These are phyloP conservation scores for Candida sojae DNA, from an alignment of 1,139 yeast genomes.

Conservation along the genomic window DNA sequence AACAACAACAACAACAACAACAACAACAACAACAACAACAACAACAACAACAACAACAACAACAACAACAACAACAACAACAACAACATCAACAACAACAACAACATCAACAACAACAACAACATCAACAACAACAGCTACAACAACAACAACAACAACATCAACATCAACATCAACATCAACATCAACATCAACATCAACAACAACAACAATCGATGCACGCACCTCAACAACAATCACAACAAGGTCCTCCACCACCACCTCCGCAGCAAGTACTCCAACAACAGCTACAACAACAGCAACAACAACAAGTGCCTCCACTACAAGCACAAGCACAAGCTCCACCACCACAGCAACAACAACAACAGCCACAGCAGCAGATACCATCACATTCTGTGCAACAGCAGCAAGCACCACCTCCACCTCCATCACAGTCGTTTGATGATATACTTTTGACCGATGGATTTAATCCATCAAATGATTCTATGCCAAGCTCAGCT, in stretches of 20 bases:
- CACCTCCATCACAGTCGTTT: conserved; percentile 11
- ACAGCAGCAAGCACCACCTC: conserved; percentile 10
- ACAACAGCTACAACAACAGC: conserved; percentile 10
- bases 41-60: conserved; percentile 11
- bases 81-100: conserved; percentile 14
- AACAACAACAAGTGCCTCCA: conserved; percentile 6
- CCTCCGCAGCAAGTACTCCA: conserved; percentile 9
- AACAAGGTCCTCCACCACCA: conserved; percentile 6
- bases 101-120: conserved; percentile 12
- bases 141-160: conserved; percentile 13
- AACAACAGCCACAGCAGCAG: conserved; percentile 7
- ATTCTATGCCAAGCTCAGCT: background rate
- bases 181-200: too few relatives aligned
- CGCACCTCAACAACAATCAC: conserved; percentile 12
- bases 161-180: conserved; percentile 11
- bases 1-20: conserved; percentile 10
- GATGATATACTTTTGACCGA: conserved; percentile 5
- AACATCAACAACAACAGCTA: conserved; percentile 10
- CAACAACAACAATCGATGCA: conserved; percentile 13
- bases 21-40: conserved; percentile 12
- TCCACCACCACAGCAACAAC: conserved; percentile 3
- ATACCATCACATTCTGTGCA: conserved; percentile 5
- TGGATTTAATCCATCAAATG: conserved; percentile 4
- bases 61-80: conserved; percentile 11
- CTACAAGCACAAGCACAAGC: conserved; percentile 5